Evolutionary conservation across 1,284 basidiomycete species (phyloP).

Genomic region (Malassezia sympodialis): DNA sequence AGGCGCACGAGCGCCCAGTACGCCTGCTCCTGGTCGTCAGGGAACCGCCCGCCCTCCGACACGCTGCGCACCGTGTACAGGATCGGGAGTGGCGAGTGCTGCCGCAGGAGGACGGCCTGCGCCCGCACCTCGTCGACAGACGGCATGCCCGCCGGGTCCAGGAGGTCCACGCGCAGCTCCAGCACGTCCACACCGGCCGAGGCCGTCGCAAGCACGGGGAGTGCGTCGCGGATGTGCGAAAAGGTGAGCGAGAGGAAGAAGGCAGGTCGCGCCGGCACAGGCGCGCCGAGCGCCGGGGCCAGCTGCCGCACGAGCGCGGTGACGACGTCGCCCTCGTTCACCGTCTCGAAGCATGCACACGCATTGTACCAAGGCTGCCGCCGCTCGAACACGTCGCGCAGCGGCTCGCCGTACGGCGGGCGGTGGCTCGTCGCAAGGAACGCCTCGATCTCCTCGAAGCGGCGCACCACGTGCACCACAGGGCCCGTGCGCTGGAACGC

Average conservation of each 20-base stretch:
- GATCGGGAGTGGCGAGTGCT: constrained; percentile 69
- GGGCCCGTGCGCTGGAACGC: constrained; percentile 58
- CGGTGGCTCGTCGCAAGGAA: constrained; percentile 84
- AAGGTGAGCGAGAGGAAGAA: constrained; percentile 90
- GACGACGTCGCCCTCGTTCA: constrained; percentile 4
- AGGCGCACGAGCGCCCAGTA: constrained; percentile 69
- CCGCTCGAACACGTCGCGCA: constrained; percentile 70
- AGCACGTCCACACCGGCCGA: constrained; percentile 80
- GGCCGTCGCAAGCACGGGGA: constrained; percentile 63
- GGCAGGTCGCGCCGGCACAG: constrained; percentile 49
- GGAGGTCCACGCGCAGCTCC: constrained; percentile 83
- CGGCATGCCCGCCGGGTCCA: constrained; percentile 58
- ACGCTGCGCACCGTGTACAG: constrained; percentile 82
- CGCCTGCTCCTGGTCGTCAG: constrained; percentile 64
- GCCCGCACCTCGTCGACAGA: constrained; percentile 64
- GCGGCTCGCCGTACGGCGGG: constrained; percentile 57
- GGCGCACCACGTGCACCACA: constrained; percentile 64
- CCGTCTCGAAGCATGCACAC: constrained; percentile 63
- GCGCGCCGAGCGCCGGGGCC: not conserved
- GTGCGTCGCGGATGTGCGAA: constrained; percentile 67
- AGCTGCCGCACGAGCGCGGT: constrained; percentile 6
- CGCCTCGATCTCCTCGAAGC: constrained; percentile 61
- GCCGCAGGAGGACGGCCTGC: constrained; percentile 71
- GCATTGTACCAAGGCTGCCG: constrained; percentile 79
- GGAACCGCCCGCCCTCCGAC: constrained; percentile 84